Conservation (phyloP, 306 rosid genomes). For the Argentina anserina region DNA sequence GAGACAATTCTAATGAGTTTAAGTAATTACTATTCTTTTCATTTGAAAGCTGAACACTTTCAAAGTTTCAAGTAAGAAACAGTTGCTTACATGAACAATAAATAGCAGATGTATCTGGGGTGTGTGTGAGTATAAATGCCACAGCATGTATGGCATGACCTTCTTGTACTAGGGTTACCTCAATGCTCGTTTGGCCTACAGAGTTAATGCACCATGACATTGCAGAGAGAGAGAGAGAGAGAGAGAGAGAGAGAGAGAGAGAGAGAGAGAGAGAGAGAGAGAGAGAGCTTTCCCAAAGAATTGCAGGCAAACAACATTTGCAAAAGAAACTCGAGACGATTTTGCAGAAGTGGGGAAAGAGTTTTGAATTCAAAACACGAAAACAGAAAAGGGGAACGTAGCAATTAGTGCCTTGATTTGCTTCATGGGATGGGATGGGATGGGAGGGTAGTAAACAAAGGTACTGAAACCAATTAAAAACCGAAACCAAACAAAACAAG, state of each 20-base stretch:
- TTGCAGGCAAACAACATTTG: slow-evolving; percentile 33
- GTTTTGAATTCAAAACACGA: slow-evolving; percentile 32
- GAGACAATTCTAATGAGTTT: too few species aligned
- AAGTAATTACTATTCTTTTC: too few species aligned
- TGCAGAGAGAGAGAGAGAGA: not conserved
- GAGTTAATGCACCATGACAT: slow-evolving; percentile 8
- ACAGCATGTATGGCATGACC: not conserved
- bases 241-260: too few species aligned
- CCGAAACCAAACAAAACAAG: slow-evolving; percentile 17
- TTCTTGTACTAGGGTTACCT: not conserved
- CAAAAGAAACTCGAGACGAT: slow-evolving; percentile 2
- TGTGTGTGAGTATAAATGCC: not conserved
- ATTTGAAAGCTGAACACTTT: not conserved
- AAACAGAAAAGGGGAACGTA: slow-evolving; percentile 26
- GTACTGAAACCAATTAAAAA: slow-evolving; percentile 8
- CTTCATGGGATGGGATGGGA: slow-evolving; percentile 31
- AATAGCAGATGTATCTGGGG: not conserved
- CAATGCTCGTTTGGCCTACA: slow-evolving; percentile 1
- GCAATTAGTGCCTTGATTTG: not conserved
- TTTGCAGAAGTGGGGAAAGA: slow-evolving; percentile 28
- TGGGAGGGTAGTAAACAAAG: slow-evolving; percentile 12
- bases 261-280: too few species aligned
- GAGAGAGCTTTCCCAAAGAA: slow-evolving; percentile 24
- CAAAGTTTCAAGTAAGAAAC: too few species aligned
- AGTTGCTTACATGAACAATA: not conserved